These are phyloP conservation scores for Neonectria coccinea DNA, from an alignment of 2,329 filamentous ascomycete genomes.

Conservation along the genomic window DNA sequence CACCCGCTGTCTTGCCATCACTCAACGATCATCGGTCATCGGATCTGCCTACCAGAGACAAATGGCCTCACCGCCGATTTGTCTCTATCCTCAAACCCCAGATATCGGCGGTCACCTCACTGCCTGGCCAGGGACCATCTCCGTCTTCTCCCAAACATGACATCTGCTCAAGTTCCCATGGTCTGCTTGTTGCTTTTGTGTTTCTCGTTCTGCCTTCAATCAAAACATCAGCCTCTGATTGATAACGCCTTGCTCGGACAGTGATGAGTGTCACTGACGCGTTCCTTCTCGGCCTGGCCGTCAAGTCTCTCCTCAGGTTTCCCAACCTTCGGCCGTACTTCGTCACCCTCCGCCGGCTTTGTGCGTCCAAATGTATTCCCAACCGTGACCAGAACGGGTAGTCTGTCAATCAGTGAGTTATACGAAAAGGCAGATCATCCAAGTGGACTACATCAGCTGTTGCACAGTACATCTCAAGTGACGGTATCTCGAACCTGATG, in stretches of 20 bases:
- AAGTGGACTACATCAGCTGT: conserved; percentile 5
- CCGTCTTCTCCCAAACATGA: conserved; percentile 8
- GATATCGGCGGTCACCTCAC: background rate
- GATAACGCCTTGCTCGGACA: conserved; percentile 3
- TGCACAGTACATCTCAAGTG: background rate
- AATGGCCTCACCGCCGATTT: conserved; percentile 9
- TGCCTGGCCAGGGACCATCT: conserved; percentile 1
- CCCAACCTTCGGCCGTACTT: conserved; percentile 16
- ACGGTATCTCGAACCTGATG: conserved; percentile 9
- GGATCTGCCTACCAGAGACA: background rate
- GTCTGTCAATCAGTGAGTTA: conserved; percentile 7
- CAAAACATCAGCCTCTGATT: background rate
- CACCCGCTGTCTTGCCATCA: background rate
- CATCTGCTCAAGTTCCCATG: conserved; percentile 6
- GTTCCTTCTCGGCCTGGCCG: background rate
- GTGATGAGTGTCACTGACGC: conserved; percentile 2
- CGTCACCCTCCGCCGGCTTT: conserved; percentile 7
- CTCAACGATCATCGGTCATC: background rate
- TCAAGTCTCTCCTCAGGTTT: conserved; percentile 4
- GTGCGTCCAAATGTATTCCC: conserved; percentile 6
- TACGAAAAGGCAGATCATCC: conserved; percentile 10
- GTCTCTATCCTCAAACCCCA: conserved; percentile 1
- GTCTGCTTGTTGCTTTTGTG: conserved; percentile 12
- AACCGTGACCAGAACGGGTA: background rate
- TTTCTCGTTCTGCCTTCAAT: background rate